Evolutionary conservation across 1,139 yeast genomes (phyloP).

Genomic region (Nakaseomyces kungkrabaensis): DNA sequence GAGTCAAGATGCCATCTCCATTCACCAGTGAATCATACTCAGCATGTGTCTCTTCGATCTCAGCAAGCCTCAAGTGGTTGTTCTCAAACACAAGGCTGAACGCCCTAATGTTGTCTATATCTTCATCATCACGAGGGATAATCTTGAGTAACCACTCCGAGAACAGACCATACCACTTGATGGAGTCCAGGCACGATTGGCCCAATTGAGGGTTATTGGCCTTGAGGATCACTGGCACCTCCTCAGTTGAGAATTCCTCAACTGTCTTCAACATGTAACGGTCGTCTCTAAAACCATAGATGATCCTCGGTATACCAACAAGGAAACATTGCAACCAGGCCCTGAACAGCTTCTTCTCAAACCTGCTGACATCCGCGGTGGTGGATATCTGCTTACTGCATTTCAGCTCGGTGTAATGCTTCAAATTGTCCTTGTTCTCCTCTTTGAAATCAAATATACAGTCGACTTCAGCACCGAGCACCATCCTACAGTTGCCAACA

Average conservation of each 20-base stretch:
- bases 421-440: constrained; percentile 38
- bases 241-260: constrained; percentile 70
- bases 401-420: constrained; percentile 80
- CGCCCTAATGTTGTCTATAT: constrained; percentile 30
- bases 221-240: constrained; percentile 52
- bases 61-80: constrained; percentile 35
- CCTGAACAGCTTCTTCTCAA: constrained; percentile 63
- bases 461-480: constrained; percentile 87
- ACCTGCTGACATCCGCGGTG: constrained; percentile 29
- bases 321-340: constrained; percentile 94
- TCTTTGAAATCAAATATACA: constrained; percentile 79
- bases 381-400: constrained; percentile 50
- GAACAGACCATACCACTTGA: constrained; percentile 78
- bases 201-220: constrained; percentile 39
- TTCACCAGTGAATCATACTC: constrained; percentile 28
- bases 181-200: constrained; percentile 60
- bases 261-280: constrained; percentile 50
- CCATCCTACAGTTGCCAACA: constrained; percentile 57
- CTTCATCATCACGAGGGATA: constrained; percentile 40
- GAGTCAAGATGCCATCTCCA: constrained; percentile 36
- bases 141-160: constrained; percentile 61
- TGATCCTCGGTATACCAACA: constrained; percentile 66
- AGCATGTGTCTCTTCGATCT: constrained; percentile 28
- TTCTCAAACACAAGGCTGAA: constrained; percentile 37
- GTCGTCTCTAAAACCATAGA: constrained; percentile 83